Evolutionary conservation across 1,284 basidiomycete genomes (phyloP).

Genomic region (Ceratobasidium sp.): DNA sequence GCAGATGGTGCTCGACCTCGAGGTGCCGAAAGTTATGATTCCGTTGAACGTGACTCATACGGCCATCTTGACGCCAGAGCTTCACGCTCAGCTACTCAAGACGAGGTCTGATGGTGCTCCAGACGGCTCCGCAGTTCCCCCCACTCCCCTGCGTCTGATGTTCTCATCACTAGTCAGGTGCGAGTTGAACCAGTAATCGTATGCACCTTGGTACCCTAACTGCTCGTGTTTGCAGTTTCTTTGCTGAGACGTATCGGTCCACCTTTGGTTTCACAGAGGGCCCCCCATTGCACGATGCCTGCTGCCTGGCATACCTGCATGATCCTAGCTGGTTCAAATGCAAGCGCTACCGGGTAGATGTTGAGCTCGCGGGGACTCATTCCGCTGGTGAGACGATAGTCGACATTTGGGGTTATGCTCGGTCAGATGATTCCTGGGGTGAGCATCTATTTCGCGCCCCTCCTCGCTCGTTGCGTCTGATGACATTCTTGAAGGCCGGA

Average conservation of each 20-base stretch:
- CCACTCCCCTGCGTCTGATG: constrained; percentile 74
- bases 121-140: constrained; percentile 60
- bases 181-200: background rate
- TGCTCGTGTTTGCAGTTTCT: constrained; percentile 60
- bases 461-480: background rate
- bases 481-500: constrained; percentile 39
- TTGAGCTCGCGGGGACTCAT: constrained; percentile 74
- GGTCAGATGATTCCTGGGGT: constrained; percentile 73
- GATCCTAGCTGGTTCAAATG: constrained; percentile 72
- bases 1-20: constrained; percentile 79
- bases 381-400: constrained; percentile 81
- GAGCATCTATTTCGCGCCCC: constrained; percentile 45
- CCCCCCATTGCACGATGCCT: constrained; percentile 85
- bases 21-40: constrained; percentile 74
- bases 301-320: constrained; percentile 80
- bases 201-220: background rate
- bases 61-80: constrained; percentile 72
- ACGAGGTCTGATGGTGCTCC: constrained; percentile 39
- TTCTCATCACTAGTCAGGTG: constrained; percentile 74
- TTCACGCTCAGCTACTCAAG: constrained; percentile 67
- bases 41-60: constrained; percentile 89
- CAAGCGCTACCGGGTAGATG: constrained; percentile 77
- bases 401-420: constrained; percentile 75
- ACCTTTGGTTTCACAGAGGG: constrained; percentile 81
- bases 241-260: constrained; percentile 74